Evolutionary conservation across 139 green algal species (phyloP).

Genomic region (Mychonastes homosphaera): DNA sequence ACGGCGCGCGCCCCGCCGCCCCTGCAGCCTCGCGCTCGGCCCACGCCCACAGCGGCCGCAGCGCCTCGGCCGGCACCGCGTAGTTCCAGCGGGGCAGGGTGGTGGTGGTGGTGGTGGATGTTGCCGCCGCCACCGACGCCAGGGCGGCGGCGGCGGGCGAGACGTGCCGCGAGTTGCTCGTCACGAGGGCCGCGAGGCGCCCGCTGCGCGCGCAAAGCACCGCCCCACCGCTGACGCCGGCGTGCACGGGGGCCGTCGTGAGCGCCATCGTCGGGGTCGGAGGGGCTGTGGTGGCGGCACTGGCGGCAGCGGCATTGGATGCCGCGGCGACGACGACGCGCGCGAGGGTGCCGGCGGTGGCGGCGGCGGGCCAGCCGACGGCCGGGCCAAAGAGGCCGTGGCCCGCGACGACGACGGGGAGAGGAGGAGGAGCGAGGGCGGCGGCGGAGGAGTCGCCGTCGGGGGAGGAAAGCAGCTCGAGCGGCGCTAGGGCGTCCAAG

Average conservation of each 20-base stretch:
- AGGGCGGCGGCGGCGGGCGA: no score
- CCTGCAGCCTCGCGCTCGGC: no score
- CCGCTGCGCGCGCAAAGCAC: slow-evolving; percentile 33
- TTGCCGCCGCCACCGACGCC: no score
- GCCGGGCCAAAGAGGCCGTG: slow-evolving; percentile 49
- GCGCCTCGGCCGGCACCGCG: slow-evolving; percentile 34
- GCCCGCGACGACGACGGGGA: slow-evolving; percentile 33
- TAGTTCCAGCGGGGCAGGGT: slow-evolving; percentile 56
- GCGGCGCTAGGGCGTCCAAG: slow-evolving; percentile 45
- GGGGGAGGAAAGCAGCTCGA: slow-evolving; percentile 25
- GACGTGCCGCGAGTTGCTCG: slow-evolving; percentile 42
- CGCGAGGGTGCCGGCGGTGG: slow-evolving; percentile 29
- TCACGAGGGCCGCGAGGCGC: slow-evolving; percentile 52
- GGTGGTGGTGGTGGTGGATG: no score
- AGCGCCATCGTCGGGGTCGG: slow-evolving; percentile 41
- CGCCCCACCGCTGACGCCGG: slow-evolving; percentile 59
- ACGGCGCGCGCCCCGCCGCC: no score
- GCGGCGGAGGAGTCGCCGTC: background rate
- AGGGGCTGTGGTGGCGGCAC: background rate
- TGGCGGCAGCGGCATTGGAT: background rate
- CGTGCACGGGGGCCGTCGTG: slow-evolving; percentile 51
- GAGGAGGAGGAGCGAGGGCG: background rate
- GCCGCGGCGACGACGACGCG: background rate
- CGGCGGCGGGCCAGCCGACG: slow-evolving; percentile 11
- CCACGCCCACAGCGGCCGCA: slow-evolving; percentile 33